Base-by-base conservation (phyloP, 2,329 filamentous ascomycete species). In the Ophiostoma tasmaniense region DNA sequence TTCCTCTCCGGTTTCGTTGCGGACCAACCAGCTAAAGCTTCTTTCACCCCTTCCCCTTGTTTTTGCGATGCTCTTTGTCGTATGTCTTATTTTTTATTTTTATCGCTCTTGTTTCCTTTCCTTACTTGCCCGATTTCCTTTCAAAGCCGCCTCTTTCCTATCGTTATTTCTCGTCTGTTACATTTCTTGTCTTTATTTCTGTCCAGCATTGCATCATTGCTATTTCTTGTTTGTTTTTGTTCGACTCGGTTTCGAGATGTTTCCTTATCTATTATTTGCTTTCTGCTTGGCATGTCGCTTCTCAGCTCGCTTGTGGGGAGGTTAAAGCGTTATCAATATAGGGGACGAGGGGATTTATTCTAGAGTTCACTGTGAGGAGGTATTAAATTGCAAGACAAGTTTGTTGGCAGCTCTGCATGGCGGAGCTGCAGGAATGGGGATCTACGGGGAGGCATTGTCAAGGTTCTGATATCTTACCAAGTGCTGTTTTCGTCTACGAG, bases 221-320 rank as follows among this genome's bases (percentile, higher is more conserved):
- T 55, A 20, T 22, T 39, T 30, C 6, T 39, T 14, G 55, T 67
- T 71, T 68, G 55, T 67, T 71, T 68, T 55, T 70, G 71, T 68
- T 68, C 33, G 25, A 6, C 45, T 17, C 20, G 59, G 64, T 67
- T 33, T 28, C 45, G 39, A 30, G 30, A 28, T 59, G 7, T 25
- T 28, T 39, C 45, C 13, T 66, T 33, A 17, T 50, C 30, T 28
- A n/a, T 11, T 45, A 5, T 75, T 66, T 70, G 73, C 71, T 74
- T 74, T 76, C 72, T 71, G 71, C 73, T 74, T 76, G 74, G 75
- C 73, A 74, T 75, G 71, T 74, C 73, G 73, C 72, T 73, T 74
- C 72, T 67, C 71, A 72, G 71, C 70, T 72, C 76, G 76, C 77
- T 79, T 76, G 75, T 77, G 76, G 76, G 77, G 76, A 78, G 75